Evolutionary conservation across 495 filamentous ascomycete genomes (phyloP).

Genomic region (Monascus purpureus): DNA sequence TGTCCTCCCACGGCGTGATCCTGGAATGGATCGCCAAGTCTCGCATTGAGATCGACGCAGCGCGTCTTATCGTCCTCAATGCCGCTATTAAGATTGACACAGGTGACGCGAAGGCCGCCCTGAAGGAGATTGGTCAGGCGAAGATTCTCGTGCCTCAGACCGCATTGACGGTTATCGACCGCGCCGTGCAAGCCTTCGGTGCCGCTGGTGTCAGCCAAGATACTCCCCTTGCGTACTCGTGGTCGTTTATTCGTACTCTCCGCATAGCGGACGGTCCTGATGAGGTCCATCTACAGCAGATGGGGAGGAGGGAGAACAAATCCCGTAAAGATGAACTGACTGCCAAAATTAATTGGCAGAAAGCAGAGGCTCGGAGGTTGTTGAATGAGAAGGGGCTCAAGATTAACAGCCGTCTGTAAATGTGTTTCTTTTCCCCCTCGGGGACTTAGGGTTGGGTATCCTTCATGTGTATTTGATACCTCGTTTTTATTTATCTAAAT

Average conservation of each 20-base stretch:
- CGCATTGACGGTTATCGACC: conserved; percentile 68
- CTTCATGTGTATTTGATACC: too few relatives aligned
- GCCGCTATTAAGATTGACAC: conserved; percentile 83
- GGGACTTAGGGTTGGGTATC: neutral
- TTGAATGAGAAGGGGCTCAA: conserved; percentile 46
- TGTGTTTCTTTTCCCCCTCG: neutral
- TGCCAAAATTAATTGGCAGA: conserved; percentile 51
- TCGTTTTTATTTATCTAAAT: too few relatives aligned
- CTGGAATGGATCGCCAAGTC: conserved; percentile 88
- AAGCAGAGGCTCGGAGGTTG: conserved; percentile 47
- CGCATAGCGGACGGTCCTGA: conserved; percentile 84
- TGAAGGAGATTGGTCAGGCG: conserved; percentile 76
- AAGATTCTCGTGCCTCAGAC: conserved; percentile 74
- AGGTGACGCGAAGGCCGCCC: conserved; percentile 60
- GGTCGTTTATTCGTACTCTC: conserved; percentile 71
- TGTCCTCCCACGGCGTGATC: conserved; percentile 77
- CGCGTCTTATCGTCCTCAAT: conserved; percentile 73
- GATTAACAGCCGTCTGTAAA: conserved; percentile 27
- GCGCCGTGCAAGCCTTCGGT: conserved; percentile 75
- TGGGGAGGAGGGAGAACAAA: conserved; percentile 76
- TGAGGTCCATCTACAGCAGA: conserved; percentile 86
- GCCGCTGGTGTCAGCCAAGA: conserved; percentile 82
- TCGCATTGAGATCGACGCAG: conserved; percentile 79
- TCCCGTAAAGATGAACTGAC: conserved; percentile 44
- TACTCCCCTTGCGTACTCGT: conserved; percentile 76